Evolutionary conservation across 768 basidiomycete species (phyloP).

Genomic region (Tylopilus sp.): DNA sequence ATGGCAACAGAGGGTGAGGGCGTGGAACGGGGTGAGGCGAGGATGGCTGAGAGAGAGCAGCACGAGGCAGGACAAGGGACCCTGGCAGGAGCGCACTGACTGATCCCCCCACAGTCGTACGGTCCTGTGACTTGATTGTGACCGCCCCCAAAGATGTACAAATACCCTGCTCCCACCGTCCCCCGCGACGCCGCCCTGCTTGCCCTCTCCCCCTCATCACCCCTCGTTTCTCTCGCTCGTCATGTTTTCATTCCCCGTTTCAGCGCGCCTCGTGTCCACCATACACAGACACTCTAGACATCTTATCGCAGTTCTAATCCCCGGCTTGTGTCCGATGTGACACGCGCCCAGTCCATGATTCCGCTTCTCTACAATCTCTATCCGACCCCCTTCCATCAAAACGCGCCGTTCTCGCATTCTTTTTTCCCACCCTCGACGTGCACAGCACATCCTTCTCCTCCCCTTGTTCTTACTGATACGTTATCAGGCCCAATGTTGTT

Average conservation of each 20-base stretch:
- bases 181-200: not conserved
- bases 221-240: too few relatives aligned
- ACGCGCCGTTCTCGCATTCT: constrained; percentile 2
- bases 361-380: constrained; percentile 3
- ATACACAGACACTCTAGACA: not conserved
- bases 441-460: not conserved
- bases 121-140: constrained; percentile 33
- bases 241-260: not conserved
- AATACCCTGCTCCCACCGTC: constrained; percentile 12
- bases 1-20: constrained; percentile 3
- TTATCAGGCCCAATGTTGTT: not conserved
- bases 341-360: not conserved
- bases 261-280: not conserved
- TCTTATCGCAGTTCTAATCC: constrained; percentile 12
- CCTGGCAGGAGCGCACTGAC: constrained; percentile 22
- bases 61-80: constrained; percentile 25
- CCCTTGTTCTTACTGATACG: not conserved
- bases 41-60: constrained; percentile 7
- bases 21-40: not conserved
- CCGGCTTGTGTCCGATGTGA: not conserved
- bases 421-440: constrained; percentile 7
- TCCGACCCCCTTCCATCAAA: constrained; percentile 10
- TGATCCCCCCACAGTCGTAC: constrained; percentile 8
- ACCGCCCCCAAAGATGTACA: constrained; percentile 32
- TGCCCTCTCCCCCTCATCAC: not conserved